phyloP scores from a whole-genome alignment of 257 asterid species.

The Solanum ahanhuiri region DNA sequence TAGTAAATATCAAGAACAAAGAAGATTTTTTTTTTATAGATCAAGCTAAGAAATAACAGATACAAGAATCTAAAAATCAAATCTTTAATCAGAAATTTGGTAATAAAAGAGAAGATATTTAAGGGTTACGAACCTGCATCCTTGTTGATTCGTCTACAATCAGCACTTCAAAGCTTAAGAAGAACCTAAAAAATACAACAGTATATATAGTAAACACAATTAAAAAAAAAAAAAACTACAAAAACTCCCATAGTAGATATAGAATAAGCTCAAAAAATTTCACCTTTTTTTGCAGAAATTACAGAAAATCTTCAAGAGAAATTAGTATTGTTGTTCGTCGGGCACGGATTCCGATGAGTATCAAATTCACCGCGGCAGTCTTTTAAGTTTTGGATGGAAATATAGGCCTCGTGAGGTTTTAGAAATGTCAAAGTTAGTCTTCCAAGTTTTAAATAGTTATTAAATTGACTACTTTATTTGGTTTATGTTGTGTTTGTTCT shows the following conservation, averaged over 20 bases:
- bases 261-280: not conserved
- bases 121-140: not conserved
- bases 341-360: not conserved
- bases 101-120: not conserved
- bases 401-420: not conserved
- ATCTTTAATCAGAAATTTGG: not conserved
- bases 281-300: not conserved
- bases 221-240: not conserved
- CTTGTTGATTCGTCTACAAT: not conserved
- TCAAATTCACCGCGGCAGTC: not conserved
- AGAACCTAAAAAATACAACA: not conserved
- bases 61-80: not conserved
- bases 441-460: not conserved
- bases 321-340: not conserved
- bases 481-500: fast-evolving
- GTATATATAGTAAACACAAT: not conserved
- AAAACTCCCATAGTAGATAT: not conserved
- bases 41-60: not conserved
- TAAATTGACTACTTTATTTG: not conserved
- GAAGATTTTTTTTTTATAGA: not conserved
- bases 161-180: not conserved
- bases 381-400: not conserved
- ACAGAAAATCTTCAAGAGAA: not conserved
- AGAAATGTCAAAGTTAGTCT: not conserved
- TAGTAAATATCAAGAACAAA: not conserved